Percentiles rank a stretch among this genome's conserved stretches.
phyloP scores from a whole-genome alignment of 768 basidiomycete genomes.

The Cystoderma amianthinum region DNA sequence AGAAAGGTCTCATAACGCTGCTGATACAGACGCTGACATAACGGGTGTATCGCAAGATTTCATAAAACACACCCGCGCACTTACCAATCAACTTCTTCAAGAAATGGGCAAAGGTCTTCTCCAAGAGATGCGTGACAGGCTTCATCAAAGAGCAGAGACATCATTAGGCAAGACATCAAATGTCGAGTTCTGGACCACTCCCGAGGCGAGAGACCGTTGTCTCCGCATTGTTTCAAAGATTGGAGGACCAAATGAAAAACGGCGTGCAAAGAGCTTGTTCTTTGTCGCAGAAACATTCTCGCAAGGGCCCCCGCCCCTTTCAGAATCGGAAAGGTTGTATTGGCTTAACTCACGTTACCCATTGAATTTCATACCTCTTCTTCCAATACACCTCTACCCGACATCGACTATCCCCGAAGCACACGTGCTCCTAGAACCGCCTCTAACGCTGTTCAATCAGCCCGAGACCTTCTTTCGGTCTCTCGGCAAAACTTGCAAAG shows the following conservation, averaged over 20 bases:
- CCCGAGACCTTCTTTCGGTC: constrained; percentile 35
- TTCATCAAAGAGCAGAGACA: constrained; percentile 15
- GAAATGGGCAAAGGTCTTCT: constrained; percentile 64
- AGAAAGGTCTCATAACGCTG: constrained; percentile 2
- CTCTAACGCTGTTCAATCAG: background rate
- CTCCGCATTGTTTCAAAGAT: constrained; percentile 77
- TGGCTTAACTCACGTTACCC: constrained; percentile 63
- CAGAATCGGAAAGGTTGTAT: constrained; percentile 36
- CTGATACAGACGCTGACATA: constrained; percentile 15
- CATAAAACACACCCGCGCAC: constrained; percentile 58
- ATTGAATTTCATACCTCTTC: constrained; percentile 42
- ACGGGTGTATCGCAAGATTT: constrained; percentile 28
- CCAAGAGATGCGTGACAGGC: constrained; percentile 51
- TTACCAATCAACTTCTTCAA: constrained; percentile 65
- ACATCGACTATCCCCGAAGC: constrained; percentile 11
- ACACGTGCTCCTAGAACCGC: constrained; percentile 4
- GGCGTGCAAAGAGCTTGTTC: constrained; percentile 59
- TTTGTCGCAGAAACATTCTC: constrained; percentile 12
- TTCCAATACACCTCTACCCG: constrained; percentile 51
- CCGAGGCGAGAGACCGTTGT: constrained; percentile 67
- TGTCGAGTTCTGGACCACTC: constrained; percentile 75
- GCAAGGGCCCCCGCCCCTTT: constrained; percentile 7
- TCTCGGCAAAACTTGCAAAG: constrained; percentile 44
- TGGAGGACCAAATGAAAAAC: constrained; percentile 63
- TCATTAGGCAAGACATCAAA: constrained; percentile 4